Percentiles rank a stretch among this genome's conserved stretches.
These are phyloP conservation scores for Trichosporon inkin DNA, from an alignment of 1,284 basidiomycete species.

Conservation along the genomic window DNA sequence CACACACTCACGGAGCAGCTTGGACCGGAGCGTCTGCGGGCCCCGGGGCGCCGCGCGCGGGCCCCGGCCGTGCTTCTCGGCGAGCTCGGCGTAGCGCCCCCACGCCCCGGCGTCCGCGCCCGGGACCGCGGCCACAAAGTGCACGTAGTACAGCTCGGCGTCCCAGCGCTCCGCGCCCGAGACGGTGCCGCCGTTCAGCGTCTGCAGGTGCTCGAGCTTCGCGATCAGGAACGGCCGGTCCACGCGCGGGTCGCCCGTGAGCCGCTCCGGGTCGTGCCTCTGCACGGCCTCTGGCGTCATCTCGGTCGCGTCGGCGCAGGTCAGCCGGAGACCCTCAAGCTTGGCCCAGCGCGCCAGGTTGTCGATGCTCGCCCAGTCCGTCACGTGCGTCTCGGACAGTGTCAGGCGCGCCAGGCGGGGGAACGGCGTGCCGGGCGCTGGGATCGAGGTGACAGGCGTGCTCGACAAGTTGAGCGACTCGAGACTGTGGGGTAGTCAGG, in stretches of 20 bases:
- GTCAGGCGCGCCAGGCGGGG: slow-evolving; percentile 55
- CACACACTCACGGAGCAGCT: slow-evolving; percentile 39
- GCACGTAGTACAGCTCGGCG: slow-evolving; percentile 79
- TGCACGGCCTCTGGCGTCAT: not conserved
- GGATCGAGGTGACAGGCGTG: slow-evolving; percentile 59
- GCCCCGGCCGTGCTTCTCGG: slow-evolving; percentile 21
- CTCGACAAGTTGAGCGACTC: slow-evolving; percentile 65
- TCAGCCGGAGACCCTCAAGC: slow-evolving; percentile 19
- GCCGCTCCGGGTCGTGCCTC: slow-evolving; percentile 18
- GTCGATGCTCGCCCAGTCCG: slow-evolving; percentile 66
- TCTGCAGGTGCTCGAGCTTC: slow-evolving; percentile 60
- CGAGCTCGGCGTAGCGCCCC: slow-evolving; percentile 34
- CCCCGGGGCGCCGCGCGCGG: slow-evolving; percentile 1
- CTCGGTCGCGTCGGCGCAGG: slow-evolving; percentile 10
- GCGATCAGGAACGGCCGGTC: slow-evolving; percentile 64
- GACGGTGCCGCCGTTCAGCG: slow-evolving; percentile 57
- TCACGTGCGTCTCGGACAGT: slow-evolving; percentile 56
- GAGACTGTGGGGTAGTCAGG: slow-evolving; percentile 43
- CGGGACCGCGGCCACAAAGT: slow-evolving; percentile 52
- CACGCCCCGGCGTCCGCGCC: slow-evolving; percentile 16
- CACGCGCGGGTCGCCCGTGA: not conserved
- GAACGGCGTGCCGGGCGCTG: slow-evolving; percentile 39
- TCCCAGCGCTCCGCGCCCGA: slow-evolving; percentile 67
- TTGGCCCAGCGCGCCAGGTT: slow-evolving; percentile 53
- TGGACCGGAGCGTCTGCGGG: slow-evolving; percentile 25